phyloP scores from a whole-genome alignment of 306 rosid genomes.

The Gastrolobium bilobum region DNA sequence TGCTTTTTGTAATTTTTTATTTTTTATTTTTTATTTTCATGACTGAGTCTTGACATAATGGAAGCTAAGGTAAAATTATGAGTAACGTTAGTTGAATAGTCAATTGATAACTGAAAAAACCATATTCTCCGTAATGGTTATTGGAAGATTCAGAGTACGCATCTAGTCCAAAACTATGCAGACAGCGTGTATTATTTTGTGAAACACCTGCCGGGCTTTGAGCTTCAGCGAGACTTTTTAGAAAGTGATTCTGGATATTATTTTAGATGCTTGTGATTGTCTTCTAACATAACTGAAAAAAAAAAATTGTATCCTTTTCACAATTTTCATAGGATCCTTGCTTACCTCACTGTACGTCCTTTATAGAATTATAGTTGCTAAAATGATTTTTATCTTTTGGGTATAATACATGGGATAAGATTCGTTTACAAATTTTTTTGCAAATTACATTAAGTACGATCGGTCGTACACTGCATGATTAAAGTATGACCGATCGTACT shows the following conservation, averaged over 20 bases:
- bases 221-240: conserved; percentile 29
- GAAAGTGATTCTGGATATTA: conserved; percentile 4
- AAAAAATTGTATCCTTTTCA: conserved; percentile 24
- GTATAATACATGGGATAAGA: not conserved
- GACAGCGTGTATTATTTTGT: conserved; percentile 5
- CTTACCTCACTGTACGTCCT: conserved; percentile 25
- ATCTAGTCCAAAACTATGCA: conserved; percentile 7
- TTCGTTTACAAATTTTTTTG: too few relatives aligned
- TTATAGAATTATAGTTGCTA: not conserved
- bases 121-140: not conserved
- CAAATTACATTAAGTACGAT: too few relatives aligned
- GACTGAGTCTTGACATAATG: conserved; percentile 1
- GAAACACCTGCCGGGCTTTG: conserved; percentile 34
- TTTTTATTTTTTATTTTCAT: not conserved
- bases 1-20: too few relatives aligned
- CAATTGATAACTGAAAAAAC: not conserved
- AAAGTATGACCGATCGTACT: too few relatives aligned
- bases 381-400: not conserved
- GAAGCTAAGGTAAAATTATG: conserved; percentile 6
- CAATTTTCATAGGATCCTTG: conserved; percentile 42
- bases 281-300: conserved; percentile 4
- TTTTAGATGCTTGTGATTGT: conserved; percentile 41
- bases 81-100: not conserved
- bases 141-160: not conserved
- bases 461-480: too few relatives aligned